phyloP scores from a whole-genome alignment of 2,329 filamentous ascomycete species.

The Exophiala sp. region DNA sequence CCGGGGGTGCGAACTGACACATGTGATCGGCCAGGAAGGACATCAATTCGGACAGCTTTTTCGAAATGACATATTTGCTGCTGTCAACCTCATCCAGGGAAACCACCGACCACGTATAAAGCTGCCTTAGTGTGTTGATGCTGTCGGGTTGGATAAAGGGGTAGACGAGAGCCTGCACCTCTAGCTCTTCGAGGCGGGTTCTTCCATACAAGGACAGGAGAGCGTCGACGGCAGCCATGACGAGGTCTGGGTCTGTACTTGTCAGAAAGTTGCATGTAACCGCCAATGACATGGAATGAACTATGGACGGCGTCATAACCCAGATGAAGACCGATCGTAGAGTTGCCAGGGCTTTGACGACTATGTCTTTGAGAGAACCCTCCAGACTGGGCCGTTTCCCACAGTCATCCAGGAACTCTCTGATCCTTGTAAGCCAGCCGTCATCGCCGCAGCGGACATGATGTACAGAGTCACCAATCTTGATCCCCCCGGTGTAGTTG shows the following conservation, averaged over 20 bases:
- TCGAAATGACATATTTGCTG: constrained; percentile 83
- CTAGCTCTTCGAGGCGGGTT: constrained; percentile 65
- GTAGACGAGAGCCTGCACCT: constrained; percentile 70
- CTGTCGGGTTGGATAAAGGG: constrained; percentile 71
- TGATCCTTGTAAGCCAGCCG: constrained; percentile 79
- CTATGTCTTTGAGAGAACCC: constrained; percentile 55
- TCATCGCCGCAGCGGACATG: constrained; percentile 71
- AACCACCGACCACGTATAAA: constrained; percentile 75
- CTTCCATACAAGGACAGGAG: constrained; percentile 77
- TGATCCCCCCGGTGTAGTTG: constrained; percentile 69
- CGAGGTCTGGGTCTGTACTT: constrained; percentile 62
- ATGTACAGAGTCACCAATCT: constrained; percentile 59
- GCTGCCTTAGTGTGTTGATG: constrained; percentile 62
- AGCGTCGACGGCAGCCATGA: constrained; percentile 74
- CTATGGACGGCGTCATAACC: constrained; percentile 78
- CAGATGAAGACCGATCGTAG: constrained; percentile 76
- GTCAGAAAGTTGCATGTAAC: constrained; percentile 67
- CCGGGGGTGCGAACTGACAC: constrained; percentile 64
- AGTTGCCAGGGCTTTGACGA: constrained; percentile 69
- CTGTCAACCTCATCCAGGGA: constrained; percentile 80
- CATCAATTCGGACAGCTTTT: constrained; percentile 89
- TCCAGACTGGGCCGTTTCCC: constrained; percentile 61
- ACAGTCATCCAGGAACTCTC: constrained; percentile 67
- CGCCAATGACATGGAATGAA: constrained; percentile 62
- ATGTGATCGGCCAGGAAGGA: constrained; percentile 80